phyloP scores from a whole-genome alignment of 2,329 filamentous ascomycete genomes.

The Penicillium glabrum region DNA sequence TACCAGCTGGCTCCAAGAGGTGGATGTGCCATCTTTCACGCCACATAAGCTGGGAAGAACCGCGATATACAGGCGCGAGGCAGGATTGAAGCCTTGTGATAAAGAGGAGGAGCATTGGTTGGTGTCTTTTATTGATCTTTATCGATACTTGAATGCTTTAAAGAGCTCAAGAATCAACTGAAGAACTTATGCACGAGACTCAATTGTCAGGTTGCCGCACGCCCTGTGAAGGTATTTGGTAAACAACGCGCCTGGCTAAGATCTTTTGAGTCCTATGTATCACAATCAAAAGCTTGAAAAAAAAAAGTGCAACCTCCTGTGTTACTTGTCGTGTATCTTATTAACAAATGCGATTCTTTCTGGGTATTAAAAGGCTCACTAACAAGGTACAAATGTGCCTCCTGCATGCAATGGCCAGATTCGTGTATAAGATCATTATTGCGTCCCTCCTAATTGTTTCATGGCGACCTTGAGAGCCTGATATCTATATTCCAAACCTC shows the following conservation, averaged over 20 bases:
- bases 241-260: too few species aligned
- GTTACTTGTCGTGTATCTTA: too few species aligned
- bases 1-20: background rate
- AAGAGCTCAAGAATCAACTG: background rate
- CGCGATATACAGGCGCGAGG: background rate
- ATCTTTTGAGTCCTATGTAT: too few species aligned
- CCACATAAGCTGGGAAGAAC: too few species aligned
- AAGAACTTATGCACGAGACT: background rate
- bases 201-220: background rate
- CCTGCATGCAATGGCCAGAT: background rate
- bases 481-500: background rate
- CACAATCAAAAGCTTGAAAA: too few species aligned
- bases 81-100: background rate
- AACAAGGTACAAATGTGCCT: too few species aligned
- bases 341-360: background rate
- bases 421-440: background rate
- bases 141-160: slow-evolving; percentile 4
- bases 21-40: background rate
- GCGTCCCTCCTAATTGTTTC: background rate
- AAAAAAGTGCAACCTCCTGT: too few species aligned
- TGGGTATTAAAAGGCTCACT: too few species aligned
- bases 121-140: background rate
- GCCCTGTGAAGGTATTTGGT: background rate
- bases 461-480: background rate
- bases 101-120: background rate